Evolutionary conservation across 148 eudicot genomes (phyloP).

Genomic region (Rhododendron mucronatum): DNA sequence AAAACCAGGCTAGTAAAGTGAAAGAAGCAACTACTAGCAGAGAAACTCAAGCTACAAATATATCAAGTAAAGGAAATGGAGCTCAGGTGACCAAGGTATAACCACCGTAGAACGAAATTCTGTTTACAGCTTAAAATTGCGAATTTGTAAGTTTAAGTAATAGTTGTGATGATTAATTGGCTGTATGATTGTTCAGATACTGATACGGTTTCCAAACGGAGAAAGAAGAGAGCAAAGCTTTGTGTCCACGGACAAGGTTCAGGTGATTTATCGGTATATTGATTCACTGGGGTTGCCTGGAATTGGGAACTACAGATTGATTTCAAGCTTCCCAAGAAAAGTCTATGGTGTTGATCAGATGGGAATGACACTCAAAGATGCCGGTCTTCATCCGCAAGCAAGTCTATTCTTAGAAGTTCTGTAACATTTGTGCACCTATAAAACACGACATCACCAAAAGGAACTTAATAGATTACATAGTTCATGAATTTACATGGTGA

Average conservation of each 20-base stretch:
- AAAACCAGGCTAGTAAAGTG: slow-evolving; percentile 26
- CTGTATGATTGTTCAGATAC: slow-evolving; percentile 43
- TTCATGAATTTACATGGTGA: background rate
- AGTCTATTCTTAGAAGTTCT: slow-evolving; percentile 67
- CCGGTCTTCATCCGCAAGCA: slow-evolving; percentile 76
- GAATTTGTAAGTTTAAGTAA: background rate
- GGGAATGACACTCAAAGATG: slow-evolving; percentile 63
- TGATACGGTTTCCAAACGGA: slow-evolving; percentile 82
- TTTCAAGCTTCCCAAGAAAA: slow-evolving; percentile 82
- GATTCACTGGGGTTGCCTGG: slow-evolving; percentile 61
- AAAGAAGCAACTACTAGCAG: slow-evolving; percentile 23
- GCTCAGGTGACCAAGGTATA: slow-evolving; percentile 59
- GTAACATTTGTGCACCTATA: slow-evolving; percentile 15
- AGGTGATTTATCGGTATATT: slow-evolving; percentile 51
- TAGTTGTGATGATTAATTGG: background rate
- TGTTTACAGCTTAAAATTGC: background rate
- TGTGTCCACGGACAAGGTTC: slow-evolving; percentile 52
- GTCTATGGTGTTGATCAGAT: slow-evolving; percentile 70
- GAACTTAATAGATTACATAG: background rate
- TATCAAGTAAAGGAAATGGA: slow-evolving; percentile 30
- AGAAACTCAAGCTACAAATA: slow-evolving; percentile 25
- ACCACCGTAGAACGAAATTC: background rate
- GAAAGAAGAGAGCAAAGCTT: slow-evolving; percentile 69
- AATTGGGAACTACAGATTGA: slow-evolving; percentile 53
- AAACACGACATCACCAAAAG: background rate